These are phyloP conservation scores for Pythium apleroticum DNA, from an alignment of 352 stramenopile genomes.

Conservation along the genomic window DNA sequence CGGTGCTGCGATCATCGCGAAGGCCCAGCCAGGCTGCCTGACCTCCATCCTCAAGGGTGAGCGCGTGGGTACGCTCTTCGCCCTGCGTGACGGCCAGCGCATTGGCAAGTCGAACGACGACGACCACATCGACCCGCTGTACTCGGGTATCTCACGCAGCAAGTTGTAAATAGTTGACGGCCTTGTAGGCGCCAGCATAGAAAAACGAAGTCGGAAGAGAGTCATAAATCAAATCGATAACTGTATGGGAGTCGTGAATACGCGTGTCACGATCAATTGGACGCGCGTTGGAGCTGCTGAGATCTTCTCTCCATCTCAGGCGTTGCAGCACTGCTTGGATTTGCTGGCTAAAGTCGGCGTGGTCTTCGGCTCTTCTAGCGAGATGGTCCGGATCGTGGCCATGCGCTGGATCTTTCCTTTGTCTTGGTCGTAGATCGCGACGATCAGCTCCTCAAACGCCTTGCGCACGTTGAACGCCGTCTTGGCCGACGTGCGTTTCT, in stretches of 20 bases:
- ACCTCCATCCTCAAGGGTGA: conserved; percentile 69
- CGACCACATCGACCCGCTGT: conserved; percentile 61
- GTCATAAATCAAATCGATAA: conserved; percentile 2
- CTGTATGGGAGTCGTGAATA: neutral
- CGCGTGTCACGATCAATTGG: neutral
- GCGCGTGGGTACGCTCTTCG: conserved; percentile 67
- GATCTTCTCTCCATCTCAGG: conserved; percentile 2
- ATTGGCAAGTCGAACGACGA: conserved; percentile 52
- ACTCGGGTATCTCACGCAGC: conserved; percentile 53
- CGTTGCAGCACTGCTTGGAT: conserved; percentile 42
- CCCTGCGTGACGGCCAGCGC: conserved; percentile 35
- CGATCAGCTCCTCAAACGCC: conserved; percentile 71
- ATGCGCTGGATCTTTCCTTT: conserved; percentile 43
- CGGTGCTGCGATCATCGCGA: conserved; percentile 59
- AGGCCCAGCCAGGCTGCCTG: conserved; percentile 60
- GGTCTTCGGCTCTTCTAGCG: conserved; percentile 32
- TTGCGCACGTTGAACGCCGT: conserved; percentile 62
- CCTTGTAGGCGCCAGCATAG: neutral
- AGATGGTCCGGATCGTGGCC: conserved; percentile 38
- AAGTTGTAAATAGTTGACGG: conserved; percentile 17
- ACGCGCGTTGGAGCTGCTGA: conserved; percentile 2
- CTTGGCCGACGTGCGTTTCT: conserved; percentile 67
- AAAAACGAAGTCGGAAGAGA: neutral
- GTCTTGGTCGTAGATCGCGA: conserved; percentile 68
- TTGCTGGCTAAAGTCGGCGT: neutral